Percentiles rank a stretch among this genome's conserved stretches.
Evolutionary conservation across 2,329 filamentous ascomycete genomes (phyloP).

Genomic region (Plenodomus biglobosus): DNA sequence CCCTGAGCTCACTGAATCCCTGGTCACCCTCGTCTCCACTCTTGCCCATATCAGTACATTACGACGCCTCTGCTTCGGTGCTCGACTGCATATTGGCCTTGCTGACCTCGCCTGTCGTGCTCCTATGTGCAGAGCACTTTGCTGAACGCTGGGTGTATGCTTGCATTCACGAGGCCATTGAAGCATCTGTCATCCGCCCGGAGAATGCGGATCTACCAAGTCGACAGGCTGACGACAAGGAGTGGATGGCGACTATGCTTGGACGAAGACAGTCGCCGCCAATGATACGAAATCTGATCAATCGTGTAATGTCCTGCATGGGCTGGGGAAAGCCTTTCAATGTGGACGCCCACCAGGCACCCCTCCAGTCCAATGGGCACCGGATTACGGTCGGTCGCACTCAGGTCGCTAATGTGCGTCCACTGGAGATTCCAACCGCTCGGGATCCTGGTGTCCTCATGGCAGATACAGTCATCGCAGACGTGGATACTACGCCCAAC

Average conservation of each 20-base stretch:
- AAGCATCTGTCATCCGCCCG: constrained; percentile 32
- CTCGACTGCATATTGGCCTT: constrained; percentile 15
- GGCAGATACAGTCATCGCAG: constrained; percentile 5
- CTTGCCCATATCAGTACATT: constrained; percentile 20
- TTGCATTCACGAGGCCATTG: constrained; percentile 33
- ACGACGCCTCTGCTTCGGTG: constrained; percentile 17
- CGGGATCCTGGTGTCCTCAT: constrained; percentile 6
- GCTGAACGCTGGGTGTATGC: constrained; percentile 32
- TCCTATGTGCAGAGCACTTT: constrained; percentile 30
- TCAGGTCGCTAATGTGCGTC: constrained; percentile 25
- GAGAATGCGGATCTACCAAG: constrained; percentile 33
- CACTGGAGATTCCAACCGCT: constrained; percentile 23
- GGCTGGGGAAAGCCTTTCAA: constrained; percentile 24
- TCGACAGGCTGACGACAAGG: constrained; percentile 24
- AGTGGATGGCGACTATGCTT: constrained; percentile 24
- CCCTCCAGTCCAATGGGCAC: constrained; percentile 2
- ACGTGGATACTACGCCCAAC: constrained; percentile 12
- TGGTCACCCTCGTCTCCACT: constrained; percentile 34
- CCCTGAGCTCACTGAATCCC: constrained; percentile 30
- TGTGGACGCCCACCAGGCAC: not conserved
- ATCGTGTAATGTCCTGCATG: constrained; percentile 24
- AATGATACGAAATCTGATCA: constrained; percentile 23
- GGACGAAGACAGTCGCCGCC: constrained; percentile 26
- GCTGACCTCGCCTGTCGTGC: constrained; percentile 31
- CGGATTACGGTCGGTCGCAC: constrained; percentile 21